Conservation (phyloP, 208 protist species). For the Trypanosoma rangeli region DNA sequence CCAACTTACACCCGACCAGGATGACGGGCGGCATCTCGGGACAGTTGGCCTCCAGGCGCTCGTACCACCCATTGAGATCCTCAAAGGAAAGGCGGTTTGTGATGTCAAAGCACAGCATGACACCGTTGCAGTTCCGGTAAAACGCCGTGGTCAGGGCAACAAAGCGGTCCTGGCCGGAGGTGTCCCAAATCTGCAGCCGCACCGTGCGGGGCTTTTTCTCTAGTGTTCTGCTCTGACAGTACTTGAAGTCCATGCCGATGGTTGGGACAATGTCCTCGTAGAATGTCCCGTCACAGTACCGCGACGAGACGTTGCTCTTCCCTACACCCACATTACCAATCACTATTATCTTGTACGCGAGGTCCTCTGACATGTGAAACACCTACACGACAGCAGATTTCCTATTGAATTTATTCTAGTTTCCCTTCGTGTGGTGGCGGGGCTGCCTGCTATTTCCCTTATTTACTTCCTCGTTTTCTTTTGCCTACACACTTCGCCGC, state of each 20-base stretch:
- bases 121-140: constrained; percentile 91
- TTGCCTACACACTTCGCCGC: not conserved
- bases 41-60: constrained; percentile 64
- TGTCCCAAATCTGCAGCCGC: constrained; percentile 91
- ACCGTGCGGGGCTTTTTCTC: constrained; percentile 70
- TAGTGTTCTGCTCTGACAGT: constrained; percentile 70
- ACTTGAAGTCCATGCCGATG: constrained; percentile 89
- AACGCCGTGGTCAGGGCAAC: constrained; percentile 91
- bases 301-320: constrained; percentile 88
- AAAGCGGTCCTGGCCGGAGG: constrained; percentile 88
- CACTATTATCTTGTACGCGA: constrained; percentile 90
- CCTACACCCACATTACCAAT: constrained; percentile 91
- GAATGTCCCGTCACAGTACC: constrained; percentile 86
- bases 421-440: not conserved
- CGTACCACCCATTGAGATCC: constrained; percentile 85
- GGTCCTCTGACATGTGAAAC: constrained; percentile 67
- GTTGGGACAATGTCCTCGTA: constrained; percentile 83
- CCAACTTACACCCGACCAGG: constrained; percentile 86
- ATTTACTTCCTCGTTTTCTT: not conserved
- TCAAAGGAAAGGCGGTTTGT: constrained; percentile 92
- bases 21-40: constrained; percentile 68
- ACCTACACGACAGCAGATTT: not conserved
- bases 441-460: not conserved
- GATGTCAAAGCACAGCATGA: constrained; percentile 97
- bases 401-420: not conserved